These are phyloP conservation scores for Kwoniella europaea DNA, from an alignment of 768 basidiomycete genomes.

Conservation along the genomic window DNA sequence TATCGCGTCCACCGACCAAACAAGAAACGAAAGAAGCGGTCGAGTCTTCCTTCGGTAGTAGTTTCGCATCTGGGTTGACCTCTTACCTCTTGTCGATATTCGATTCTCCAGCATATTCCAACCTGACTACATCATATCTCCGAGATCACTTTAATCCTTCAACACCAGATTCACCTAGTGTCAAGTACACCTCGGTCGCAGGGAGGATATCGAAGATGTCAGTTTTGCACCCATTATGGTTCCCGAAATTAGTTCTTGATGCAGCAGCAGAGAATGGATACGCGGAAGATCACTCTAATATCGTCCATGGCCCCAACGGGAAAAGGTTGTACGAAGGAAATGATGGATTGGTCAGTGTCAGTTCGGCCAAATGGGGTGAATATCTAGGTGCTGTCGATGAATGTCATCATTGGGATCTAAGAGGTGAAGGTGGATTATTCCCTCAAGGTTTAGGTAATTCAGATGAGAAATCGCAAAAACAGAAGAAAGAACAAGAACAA, in stretches of 20 bases:
- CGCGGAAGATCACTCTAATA: constrained; percentile 50
- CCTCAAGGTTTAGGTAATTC: constrained; percentile 37
- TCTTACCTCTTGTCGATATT: constrained; percentile 83
- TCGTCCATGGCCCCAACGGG: constrained; percentile 39
- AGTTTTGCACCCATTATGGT: constrained; percentile 83
- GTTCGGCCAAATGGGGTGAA: constrained; percentile 90
- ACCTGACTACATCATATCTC: constrained; percentile 83
- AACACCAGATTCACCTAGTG: constrained; percentile 72
- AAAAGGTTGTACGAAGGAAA: constrained; percentile 66
- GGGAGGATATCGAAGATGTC: constrained; percentile 67
- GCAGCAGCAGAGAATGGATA: constrained; percentile 72
- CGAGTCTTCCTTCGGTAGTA: constrained; percentile 62
- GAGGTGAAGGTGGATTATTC: constrained; percentile 75
- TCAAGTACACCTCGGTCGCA: constrained; percentile 91
- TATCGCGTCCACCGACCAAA: constrained; percentile 50
- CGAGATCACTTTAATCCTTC: constrained; percentile 57
- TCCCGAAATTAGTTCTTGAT: constrained; percentile 92
- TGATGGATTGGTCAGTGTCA: constrained; percentile 85
- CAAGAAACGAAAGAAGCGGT: constrained; percentile 30
- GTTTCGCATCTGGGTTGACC: constrained; percentile 80
- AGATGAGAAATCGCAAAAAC: constrained; percentile 13
- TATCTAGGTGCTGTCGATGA: constrained; percentile 88
- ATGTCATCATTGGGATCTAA: constrained; percentile 94
- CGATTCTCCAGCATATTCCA: constrained; percentile 95
- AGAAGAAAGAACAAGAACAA: constrained; percentile 37